Percentiles rank a stretch among this genome's conserved stretches.
These are phyloP conservation scores for Monosporascus sp. DNA, from an alignment of 2,329 filamentous ascomycete genomes.

Conservation along the genomic window DNA sequence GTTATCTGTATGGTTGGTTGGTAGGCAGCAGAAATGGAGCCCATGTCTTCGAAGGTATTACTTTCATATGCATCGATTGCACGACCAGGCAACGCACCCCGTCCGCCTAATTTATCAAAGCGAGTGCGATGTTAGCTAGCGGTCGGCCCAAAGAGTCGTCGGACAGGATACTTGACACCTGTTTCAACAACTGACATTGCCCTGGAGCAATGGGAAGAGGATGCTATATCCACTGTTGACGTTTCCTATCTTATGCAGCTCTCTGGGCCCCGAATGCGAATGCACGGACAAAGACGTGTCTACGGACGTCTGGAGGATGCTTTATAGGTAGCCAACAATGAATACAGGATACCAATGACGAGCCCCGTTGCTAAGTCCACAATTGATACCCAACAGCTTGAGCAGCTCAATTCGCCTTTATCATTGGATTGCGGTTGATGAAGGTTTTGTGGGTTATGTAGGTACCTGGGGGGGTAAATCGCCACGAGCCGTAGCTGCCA, in stretches of 20 bases:
- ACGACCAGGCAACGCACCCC: not conserved
- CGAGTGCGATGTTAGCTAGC: not conserved
- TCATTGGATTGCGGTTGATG: not conserved
- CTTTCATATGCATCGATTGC: not conserved
- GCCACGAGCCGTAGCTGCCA: not conserved
- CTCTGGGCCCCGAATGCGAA: not conserved
- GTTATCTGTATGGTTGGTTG: too few species aligned
- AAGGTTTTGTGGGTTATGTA: not conserved
- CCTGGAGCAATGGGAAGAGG: not conserved
- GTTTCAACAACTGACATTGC: too few species aligned
- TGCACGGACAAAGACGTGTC: not conserved
- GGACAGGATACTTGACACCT: not conserved
- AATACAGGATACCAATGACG: not conserved
- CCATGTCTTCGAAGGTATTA: too few species aligned
- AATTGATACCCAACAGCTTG: not conserved
- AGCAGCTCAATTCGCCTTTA: not conserved
- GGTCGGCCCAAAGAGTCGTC: not conserved
- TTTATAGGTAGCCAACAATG: not conserved
- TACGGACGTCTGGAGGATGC: not conserved
- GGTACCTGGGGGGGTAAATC: not conserved
- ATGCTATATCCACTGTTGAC: not conserved
- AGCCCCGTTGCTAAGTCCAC: not conserved
- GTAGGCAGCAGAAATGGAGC: too few species aligned
- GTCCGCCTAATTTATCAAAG: not conserved
- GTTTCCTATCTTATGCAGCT: not conserved